phyloP scores from a whole-genome alignment of 148 eudicot genomes.

The Cornus controversa region DNA sequence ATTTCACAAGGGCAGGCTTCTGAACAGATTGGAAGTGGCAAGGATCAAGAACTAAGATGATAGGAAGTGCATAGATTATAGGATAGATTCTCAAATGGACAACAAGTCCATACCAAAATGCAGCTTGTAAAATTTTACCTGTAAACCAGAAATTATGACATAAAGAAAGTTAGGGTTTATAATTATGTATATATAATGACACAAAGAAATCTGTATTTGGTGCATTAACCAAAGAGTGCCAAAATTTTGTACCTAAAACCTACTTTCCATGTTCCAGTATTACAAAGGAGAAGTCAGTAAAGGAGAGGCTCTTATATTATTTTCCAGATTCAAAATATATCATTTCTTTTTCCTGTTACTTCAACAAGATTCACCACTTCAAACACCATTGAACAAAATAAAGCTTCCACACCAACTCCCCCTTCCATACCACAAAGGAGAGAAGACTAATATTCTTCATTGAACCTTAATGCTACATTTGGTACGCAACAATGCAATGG shows the following conservation, averaged over 20 bases:
- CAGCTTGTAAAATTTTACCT: conserved; percentile 72
- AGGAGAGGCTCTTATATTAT: too few relatives aligned
- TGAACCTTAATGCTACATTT: too few relatives aligned
- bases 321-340: too few relatives aligned
- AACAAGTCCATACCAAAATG: conserved; percentile 93
- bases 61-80: conserved; percentile 84
- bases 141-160: conserved; percentile 18
- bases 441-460: too few relatives aligned
- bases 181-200: too few relatives aligned
- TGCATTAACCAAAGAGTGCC: neutral
- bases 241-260: neutral
- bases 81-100: conserved; percentile 95
- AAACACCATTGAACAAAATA: neutral
- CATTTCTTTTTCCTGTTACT: too few relatives aligned
- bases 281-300: too few relatives aligned
- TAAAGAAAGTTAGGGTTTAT: neutral
- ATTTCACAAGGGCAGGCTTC: conserved; percentile 56
- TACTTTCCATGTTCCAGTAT: too few relatives aligned
- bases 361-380: neutral
- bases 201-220: too few relatives aligned
- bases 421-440: too few relatives aligned
- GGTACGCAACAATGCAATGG: too few relatives aligned
- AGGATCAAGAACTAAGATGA: conserved; percentile 71
- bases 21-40: conserved; percentile 16
- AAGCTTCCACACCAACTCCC: too few relatives aligned